phyloP scores from a whole-genome alignment of 2,329 filamentous ascomycete genomes.

The Colletotrichum sidae region DNA sequence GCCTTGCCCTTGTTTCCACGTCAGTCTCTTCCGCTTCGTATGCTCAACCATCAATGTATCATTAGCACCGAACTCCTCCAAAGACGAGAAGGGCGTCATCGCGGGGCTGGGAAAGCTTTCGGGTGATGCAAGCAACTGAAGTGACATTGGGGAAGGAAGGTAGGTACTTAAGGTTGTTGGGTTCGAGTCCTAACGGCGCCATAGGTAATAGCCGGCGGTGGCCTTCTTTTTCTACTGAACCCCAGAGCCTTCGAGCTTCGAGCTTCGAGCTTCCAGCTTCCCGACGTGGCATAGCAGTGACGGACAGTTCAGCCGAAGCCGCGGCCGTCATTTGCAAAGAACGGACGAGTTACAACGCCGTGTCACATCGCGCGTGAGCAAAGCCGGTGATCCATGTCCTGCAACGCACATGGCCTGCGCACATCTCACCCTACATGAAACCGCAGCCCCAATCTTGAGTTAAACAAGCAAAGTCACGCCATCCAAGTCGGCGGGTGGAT shows the following conservation, averaged over 20 bases:
- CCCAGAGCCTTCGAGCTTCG: too few relatives aligned
- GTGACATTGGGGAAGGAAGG: too few relatives aligned
- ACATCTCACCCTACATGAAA: conserved; percentile 29
- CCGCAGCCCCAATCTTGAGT: conserved; percentile 26
- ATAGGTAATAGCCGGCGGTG: too few relatives aligned
- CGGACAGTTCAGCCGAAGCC: not conserved
- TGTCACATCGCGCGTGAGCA: conserved; percentile 25
- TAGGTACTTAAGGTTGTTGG: too few relatives aligned
- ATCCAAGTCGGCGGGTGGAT: conserved; percentile 4
- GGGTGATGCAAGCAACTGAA: conserved; percentile 26
- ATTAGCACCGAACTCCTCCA: not conserved
- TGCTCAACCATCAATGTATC: too few relatives aligned
- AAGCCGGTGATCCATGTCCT: conserved; percentile 24
- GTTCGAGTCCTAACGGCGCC: too few relatives aligned
- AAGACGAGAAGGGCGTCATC: conserved; percentile 1
- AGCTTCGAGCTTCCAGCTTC: not conserved
- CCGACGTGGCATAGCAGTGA: not conserved
- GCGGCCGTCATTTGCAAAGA: not conserved
- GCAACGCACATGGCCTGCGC: conserved; percentile 11
- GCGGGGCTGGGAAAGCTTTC: not conserved
- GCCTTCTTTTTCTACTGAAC: too few relatives aligned
- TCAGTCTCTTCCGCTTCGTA: too few relatives aligned
- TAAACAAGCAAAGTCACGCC: conserved; percentile 24
- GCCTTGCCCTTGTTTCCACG: too few relatives aligned
- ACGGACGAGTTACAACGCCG: conserved; percentile 27